A percentile compares a stretch with the other conserved stretches of the same genome.
Evolutionary conservation across 2,329 filamentous ascomycete genomes (phyloP).

Genomic region (Verticillium nubilum): DNA sequence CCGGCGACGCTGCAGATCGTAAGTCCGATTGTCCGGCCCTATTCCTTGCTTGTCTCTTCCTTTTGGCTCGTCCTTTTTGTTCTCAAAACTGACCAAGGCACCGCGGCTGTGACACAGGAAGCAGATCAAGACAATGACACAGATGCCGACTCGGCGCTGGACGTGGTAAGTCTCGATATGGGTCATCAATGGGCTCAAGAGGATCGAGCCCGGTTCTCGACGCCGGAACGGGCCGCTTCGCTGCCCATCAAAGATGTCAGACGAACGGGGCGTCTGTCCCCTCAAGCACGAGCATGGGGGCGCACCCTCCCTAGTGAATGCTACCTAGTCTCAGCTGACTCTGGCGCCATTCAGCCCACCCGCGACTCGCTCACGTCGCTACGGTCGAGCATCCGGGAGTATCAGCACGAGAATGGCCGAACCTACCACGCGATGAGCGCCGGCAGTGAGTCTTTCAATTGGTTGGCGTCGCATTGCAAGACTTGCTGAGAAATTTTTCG

Average conservation of each 20-base stretch:
- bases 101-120: neutral
- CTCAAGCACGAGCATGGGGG: neutral
- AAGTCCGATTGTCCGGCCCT: neutral
- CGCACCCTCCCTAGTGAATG: neutral
- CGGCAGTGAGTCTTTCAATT: slow-evolving; percentile 14
- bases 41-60: neutral
- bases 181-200: too few species aligned
- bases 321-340: neutral
- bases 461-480: neutral
- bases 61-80: neutral
- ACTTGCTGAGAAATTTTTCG: neutral
- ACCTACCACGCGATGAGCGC: slow-evolving; percentile 15
- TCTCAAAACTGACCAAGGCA: neutral
- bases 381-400: slow-evolving; percentile 7
- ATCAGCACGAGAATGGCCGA: slow-evolving; percentile 10
- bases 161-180: slow-evolving; percentile 4
- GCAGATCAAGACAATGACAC: neutral
- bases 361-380: slow-evolving; percentile 4
- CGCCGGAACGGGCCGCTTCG: neutral
- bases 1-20: slow-evolving; percentile 3
- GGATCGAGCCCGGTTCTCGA: neutral
- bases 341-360: neutral
- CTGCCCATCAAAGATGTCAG: neutral
- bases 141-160: slow-evolving; percentile 5
- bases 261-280: neutral